Evolutionary conservation across 2,329 filamentous ascomycete species (phyloP), one percentile per base, ranked within the genome.

Genomic region (Helotiales sp.): DNA sequence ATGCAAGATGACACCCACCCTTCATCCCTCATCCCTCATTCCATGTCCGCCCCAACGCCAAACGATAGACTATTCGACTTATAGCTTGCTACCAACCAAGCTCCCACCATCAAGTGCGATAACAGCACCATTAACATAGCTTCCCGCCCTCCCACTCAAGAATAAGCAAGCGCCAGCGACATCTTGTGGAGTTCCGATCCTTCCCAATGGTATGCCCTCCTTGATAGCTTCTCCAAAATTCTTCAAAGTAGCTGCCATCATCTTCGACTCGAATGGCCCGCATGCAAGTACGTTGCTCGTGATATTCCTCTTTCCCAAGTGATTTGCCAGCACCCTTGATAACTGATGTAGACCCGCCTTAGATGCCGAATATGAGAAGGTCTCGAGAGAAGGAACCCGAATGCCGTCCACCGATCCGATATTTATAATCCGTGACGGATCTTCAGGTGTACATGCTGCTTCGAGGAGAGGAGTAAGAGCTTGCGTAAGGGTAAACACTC

Each of bases 141-240:
- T 76, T 3, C 89, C 88, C 1, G 88, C 89, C 54, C 81, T 77
- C 66, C 86, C 88, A 36, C 81, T 79, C 69, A 92, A 72, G 73
- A 88, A 92, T 55, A 92, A 73, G 69, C 88, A 90, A 10, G 87
- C 80, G 0, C 88, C 88, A 0, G 87, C 88, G 3, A 90, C 85
- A 71, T 92, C 89, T 69, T 86, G 75, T 0, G 86, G 81, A 17
- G 75, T 80, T 0, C 89, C 89, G 65, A 91, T 88, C 30, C 89
- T 75, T 0, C 83, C 81, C 63, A 91, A 68, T 9, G 89, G 89
- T 59, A 88, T 85, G 3, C 84, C 79, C 0, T 72, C 74, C 57
- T 78, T 77, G 63, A 89, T 86, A 6, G 71, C 71, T 4, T 83
- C 81, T 48, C 80, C 76, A 57, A 80, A 80, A 30, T 85, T 77